Base-by-base conservation (phyloP, 441 rosid species). In the Sinapis alba region DNA sequence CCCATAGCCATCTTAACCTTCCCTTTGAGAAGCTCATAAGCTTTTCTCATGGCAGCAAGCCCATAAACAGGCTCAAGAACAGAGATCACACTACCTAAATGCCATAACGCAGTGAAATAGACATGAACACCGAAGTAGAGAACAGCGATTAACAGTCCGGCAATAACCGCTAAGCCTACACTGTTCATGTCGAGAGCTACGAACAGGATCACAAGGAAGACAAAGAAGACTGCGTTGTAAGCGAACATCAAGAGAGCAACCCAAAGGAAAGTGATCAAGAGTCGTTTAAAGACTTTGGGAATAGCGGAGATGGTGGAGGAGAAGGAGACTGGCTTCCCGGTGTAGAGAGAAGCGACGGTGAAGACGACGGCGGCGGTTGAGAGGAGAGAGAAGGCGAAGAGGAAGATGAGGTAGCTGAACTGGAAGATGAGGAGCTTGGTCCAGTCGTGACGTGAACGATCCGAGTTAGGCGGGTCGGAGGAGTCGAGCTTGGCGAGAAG, bases 321-420 rank as follows among this genome's bases (percentile, higher is more conserved):
- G 81, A 95, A 95, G 5, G 94, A 84, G 27, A 91, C 94, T 0
- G 95, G 87, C 79, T 95, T 95, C n/a, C 58, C 58, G 58, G 58
- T 51, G 58, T 51, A 51, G 58, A 51, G 57, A 8, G 58, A 51
- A 3, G 58, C 99, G 7, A 90, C 96, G 7, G 97, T 88, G 88
- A 95, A 91, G 75, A 95, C 99, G 0, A 91, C 92, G 3, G 94
- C 98, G 50, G 98, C 96, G 0, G 99, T 95, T 7, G 99, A 90
- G 79, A 95, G 93, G 43, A 95, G 95, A 41, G 99, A 93, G 90
- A 93, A 91, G 57, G 89, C 93, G 45, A 95, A 95, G 80, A 95
- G 94, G 85, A 95, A 95, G 80, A 95, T 86, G 0, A 91, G 75
- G 84, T 95, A 92, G 60, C 84, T 72, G 89, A 92, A 95, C 68